A percentile compares a stretch with the other conserved stretches of the same genome.
These are phyloP conservation scores for Suillus brevipes DNA, from an alignment of 768 basidiomycete species.

Conservation along the genomic window DNA sequence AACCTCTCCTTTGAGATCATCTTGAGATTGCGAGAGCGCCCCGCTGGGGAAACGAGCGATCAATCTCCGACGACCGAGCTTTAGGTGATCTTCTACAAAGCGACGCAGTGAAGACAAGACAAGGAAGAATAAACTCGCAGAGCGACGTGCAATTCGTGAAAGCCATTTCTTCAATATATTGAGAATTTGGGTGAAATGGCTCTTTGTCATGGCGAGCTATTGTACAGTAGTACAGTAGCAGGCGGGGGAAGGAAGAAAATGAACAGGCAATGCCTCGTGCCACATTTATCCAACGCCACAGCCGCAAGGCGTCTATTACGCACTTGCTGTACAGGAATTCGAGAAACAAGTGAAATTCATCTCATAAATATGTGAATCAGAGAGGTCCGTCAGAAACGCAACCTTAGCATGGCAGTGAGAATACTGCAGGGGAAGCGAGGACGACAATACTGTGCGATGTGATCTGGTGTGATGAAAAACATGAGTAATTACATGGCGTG, in stretches of 20 bases:
- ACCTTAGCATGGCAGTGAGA: background rate
- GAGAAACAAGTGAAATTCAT: background rate
- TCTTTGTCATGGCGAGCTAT: background rate
- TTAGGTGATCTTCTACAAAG: background rate
- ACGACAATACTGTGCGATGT: background rate
- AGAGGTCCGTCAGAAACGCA: background rate
- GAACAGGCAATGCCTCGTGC: background rate
- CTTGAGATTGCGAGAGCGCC: background rate
- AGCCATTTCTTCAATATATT: slow-evolving; percentile 2
- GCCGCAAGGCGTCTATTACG: background rate
- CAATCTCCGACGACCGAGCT: background rate
- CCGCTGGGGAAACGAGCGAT: background rate
- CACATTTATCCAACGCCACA: background rate
- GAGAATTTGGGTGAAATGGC: background rate
- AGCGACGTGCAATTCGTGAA: slow-evolving; percentile 4
- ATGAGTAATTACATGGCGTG: background rate
- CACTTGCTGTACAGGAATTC: background rate
- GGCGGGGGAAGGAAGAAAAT: background rate
- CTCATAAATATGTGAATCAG: background rate
- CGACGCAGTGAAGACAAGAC: background rate
- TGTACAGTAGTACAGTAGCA: background rate
- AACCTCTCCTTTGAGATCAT: background rate
- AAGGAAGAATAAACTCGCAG: background rate
- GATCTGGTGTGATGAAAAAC: background rate
- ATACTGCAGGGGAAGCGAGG: background rate